A percentile compares a stretch with the other conserved stretches of the same genome.
These are phyloP conservation scores for Monocercomonoides exilis DNA, from an alignment of 78 protist genomes.

Conservation along the genomic window DNA sequence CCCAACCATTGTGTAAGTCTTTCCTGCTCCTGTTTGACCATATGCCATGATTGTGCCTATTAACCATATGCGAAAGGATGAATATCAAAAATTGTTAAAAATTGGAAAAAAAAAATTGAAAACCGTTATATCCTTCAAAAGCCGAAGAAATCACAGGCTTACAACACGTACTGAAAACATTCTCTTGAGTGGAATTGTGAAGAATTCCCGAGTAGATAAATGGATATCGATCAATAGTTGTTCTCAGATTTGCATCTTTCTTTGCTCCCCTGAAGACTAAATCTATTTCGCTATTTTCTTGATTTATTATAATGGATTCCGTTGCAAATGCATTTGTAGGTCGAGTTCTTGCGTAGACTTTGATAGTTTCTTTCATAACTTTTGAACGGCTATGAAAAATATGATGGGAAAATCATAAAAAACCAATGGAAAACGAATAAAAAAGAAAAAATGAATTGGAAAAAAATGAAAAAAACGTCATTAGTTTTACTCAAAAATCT, in stretches of 20 bases:
- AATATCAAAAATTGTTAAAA: neutral
- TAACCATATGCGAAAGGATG: neutral
- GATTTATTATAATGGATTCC: neutral
- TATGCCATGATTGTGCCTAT: conserved; percentile 44
- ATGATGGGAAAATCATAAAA: neutral
- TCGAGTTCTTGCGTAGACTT: conserved; percentile 38
- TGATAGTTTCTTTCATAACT: conserved; percentile 28
- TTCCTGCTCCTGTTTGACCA: conserved; percentile 71
- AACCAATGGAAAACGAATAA: neutral
- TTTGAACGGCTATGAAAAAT: neutral
- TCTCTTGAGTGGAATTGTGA: conserved; percentile 53
- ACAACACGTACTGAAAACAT: conserved; percentile 23
- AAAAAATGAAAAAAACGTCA: too few species aligned
- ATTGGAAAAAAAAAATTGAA: neutral
- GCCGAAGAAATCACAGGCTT: neutral
- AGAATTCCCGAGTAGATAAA: conserved; percentile 33
- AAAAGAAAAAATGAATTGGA: too few species aligned
- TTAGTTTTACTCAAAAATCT: too few species aligned
- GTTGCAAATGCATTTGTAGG: conserved; percentile 34
- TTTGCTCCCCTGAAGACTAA: neutral
- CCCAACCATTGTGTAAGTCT: conserved; percentile 45
- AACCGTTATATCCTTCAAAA: conserved; percentile 28
- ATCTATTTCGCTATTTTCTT: neutral
- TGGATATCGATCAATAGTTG: conserved; percentile 1
- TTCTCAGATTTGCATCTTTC: conserved; percentile 33